phyloP scores from a whole-genome alignment of 352 stramenopile species.

The Pythium aquatile region DNA sequence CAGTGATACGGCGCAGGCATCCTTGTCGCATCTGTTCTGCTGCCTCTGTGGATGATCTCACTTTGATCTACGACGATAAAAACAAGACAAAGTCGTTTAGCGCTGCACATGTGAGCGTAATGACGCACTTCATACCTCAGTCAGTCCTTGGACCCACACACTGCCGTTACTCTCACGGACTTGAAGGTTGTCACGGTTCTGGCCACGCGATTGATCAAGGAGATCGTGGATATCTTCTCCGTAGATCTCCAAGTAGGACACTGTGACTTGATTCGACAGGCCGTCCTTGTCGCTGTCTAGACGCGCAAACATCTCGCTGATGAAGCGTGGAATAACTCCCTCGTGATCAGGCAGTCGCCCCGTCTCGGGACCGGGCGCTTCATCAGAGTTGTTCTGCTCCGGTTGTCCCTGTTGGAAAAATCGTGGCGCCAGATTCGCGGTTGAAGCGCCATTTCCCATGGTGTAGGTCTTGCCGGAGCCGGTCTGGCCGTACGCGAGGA shows the following conservation, averaged over 20 bases:
- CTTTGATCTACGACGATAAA: conserved; percentile 39
- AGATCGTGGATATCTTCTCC: conserved; percentile 97
- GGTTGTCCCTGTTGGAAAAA: conserved; percentile 31
- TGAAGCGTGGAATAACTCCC: conserved; percentile 83
- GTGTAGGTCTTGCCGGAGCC: conserved; percentile 85
- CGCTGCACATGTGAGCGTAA: too few relatives aligned
- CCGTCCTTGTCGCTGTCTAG: conserved; percentile 38
- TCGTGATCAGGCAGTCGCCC: conserved; percentile 48
- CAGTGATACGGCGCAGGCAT: conserved; percentile 73
- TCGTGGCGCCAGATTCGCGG: conserved; percentile 32
- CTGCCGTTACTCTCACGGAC: conserved; percentile 67
- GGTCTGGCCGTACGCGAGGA: conserved; percentile 86
- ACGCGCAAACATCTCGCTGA: conserved; percentile 70
- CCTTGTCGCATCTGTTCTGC: conserved; percentile 80
- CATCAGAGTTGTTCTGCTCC: conserved; percentile 8
- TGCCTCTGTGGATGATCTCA: conserved; percentile 52
- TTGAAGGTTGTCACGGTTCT: conserved; percentile 52
- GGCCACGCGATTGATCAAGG: conserved; percentile 45
- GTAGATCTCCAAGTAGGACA: conserved; percentile 97
- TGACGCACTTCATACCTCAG: conserved; percentile 38
- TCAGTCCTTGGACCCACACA: conserved; percentile 79
- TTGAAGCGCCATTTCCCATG: conserved; percentile 70
- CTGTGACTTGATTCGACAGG: conserved; percentile 49
- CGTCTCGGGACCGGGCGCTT: not conserved
- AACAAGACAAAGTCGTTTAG: not conserved